Conservation (phyloP, 108 stramenopile genomes). For the Cyclotella cryptica region DNA sequence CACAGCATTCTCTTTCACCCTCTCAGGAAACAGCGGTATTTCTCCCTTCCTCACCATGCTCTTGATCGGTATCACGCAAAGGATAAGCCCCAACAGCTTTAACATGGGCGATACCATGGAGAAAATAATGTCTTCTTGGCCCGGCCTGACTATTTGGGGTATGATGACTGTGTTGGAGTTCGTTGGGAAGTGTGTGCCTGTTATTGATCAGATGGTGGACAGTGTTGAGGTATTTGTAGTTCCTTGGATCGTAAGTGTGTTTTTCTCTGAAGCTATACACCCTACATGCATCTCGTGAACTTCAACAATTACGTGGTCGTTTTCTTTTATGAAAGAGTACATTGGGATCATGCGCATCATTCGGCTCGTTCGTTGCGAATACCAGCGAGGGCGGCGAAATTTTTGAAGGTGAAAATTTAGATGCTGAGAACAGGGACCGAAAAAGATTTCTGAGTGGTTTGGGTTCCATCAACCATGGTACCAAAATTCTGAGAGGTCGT, state of each 20-base stretch:
- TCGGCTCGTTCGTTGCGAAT: slow-evolving; percentile 42
- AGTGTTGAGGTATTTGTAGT: slow-evolving; percentile 52
- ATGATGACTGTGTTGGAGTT: slow-evolving; percentile 44
- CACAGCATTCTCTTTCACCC: slow-evolving; percentile 59
- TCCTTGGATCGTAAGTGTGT: slow-evolving; percentile 36
- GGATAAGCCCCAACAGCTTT: slow-evolving; percentile 27
- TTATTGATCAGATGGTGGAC: slow-evolving; percentile 55
- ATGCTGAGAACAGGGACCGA: slow-evolving; percentile 14
- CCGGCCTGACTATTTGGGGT: slow-evolving; percentile 19
- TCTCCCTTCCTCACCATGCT: slow-evolving; percentile 62
- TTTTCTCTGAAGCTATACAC: not conserved
- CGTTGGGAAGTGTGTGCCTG: slow-evolving; percentile 59
- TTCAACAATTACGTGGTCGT: not conserved
- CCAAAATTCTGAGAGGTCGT: slow-evolving; percentile 1
- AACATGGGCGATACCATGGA: slow-evolving; percentile 55
- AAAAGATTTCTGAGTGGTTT: not conserved
- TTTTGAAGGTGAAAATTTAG: slow-evolving; percentile 21
- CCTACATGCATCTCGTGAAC: not conserved
- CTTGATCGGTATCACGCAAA: slow-evolving; percentile 46
- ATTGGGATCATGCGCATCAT: slow-evolving; percentile 42
- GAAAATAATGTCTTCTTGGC: slow-evolving; percentile 50
- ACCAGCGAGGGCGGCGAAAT: slow-evolving; percentile 4
- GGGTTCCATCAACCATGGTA: not conserved
- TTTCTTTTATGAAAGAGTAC: slow-evolving; percentile 16
- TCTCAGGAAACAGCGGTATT: slow-evolving; percentile 59